Conservation (phyloP, 495 filamentous ascomycete species). For the Mycothermus thermophilus region DNA sequence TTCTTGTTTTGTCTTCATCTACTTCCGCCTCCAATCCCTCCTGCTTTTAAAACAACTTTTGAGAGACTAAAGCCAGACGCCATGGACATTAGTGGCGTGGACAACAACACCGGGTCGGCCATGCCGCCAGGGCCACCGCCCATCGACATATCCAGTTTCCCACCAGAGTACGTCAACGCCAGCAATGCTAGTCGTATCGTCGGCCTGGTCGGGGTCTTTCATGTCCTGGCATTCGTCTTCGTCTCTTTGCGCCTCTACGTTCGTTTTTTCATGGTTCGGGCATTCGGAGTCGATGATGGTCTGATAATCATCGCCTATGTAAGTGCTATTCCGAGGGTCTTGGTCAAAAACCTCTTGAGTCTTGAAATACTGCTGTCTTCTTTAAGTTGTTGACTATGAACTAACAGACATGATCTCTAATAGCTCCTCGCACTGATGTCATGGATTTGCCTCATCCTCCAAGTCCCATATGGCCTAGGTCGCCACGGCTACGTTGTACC, state of each 20-base stretch:
- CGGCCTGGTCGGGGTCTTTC: conserved; percentile 4
- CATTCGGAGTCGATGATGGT: conserved; percentile 26
- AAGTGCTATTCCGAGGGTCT: not conserved
- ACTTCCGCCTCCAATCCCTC: too few species aligned
- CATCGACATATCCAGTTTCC: too few species aligned
- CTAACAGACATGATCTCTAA: too few species aligned
- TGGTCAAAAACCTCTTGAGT: not conserved
- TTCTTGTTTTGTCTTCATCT: too few species aligned
- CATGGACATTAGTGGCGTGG: too few species aligned
- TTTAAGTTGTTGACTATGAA: not conserved
- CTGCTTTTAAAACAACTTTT: too few species aligned
- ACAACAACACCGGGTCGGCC: too few species aligned
- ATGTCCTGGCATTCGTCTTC: conserved; percentile 9
- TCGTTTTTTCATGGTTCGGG: conserved; percentile 17
- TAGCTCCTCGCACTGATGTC: conserved; percentile 4
- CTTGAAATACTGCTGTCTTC: not conserved
- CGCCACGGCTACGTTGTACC: conserved; percentile 18
- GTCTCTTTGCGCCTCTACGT: conserved; percentile 16
- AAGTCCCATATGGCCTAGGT: conserved; percentile 26
- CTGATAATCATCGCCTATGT: conserved; percentile 23
- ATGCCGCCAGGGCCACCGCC: too few species aligned
- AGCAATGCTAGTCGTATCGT: conserved; percentile 6
- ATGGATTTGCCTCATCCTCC: conserved; percentile 5
- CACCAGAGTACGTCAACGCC: conserved; percentile 3
- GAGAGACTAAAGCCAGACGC: too few species aligned